phyloP scores from a whole-genome alignment of 345 rosid species.

The Iberis pinnata region DNA sequence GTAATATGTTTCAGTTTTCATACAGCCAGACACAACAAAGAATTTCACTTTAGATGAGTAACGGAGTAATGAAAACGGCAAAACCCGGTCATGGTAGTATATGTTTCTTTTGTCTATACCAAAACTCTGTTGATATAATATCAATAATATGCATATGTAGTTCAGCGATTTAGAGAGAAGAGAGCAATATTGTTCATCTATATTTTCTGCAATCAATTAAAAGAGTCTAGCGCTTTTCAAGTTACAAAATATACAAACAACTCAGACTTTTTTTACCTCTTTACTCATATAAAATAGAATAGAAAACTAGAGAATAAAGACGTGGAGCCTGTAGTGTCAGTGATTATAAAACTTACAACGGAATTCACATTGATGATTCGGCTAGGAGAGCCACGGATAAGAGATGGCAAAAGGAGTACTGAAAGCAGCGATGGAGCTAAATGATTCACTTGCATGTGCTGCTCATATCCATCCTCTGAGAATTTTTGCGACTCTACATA shows the following conservation, averaged over 20 bases:
- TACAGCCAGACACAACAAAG: neutral
- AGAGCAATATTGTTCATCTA: neutral
- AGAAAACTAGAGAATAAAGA: neutral
- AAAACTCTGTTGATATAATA: slow-evolving; percentile 1
- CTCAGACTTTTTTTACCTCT: neutral
- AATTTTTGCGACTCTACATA: slow-evolving; percentile 69
- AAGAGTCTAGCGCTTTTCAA: neutral
- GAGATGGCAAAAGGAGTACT: slow-evolving; percentile 81
- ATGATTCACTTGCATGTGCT: slow-evolving; percentile 98
- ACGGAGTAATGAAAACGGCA: slow-evolving; percentile 21
- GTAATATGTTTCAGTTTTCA: slow-evolving; percentile 7
- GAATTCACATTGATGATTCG: slow-evolving; percentile 91
- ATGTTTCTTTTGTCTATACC: neutral
- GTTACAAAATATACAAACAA: neutral
- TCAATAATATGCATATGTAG: slow-evolving; percentile 2
- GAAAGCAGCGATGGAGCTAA: slow-evolving; percentile 89
- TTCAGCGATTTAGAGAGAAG: neutral
- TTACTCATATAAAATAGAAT: slow-evolving; percentile 9
- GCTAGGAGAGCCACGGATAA: slow-evolving; percentile 88
- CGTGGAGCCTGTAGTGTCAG: slow-evolving; percentile 2
- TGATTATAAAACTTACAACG: slow-evolving; percentile 58
- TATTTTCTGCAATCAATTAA: neutral
- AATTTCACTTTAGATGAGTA: slow-evolving; percentile 1
- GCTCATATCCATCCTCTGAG: slow-evolving; percentile 85
- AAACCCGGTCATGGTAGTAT: neutral